Conservation (phyloP, 495 filamentous ascomycete genomes). For the Hypoxylon trugodes region DNA sequence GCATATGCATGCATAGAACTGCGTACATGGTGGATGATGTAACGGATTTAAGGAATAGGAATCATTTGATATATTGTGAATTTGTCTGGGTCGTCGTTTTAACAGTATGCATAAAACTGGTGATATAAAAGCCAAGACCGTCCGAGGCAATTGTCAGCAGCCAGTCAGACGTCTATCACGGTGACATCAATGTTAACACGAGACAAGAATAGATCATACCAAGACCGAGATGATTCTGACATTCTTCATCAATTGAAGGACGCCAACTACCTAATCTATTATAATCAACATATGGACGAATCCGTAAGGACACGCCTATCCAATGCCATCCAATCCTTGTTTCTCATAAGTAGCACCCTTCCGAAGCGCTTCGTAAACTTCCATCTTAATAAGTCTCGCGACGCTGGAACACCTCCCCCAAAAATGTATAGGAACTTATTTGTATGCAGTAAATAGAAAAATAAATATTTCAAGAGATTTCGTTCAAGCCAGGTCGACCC, state of each 20-base stretch:
- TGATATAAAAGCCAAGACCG: not conserved
- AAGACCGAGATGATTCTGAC: not conserved
- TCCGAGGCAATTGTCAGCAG: not conserved
- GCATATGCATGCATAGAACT: constrained; percentile 13
- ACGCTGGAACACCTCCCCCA: constrained; percentile 18
- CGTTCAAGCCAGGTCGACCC: not conserved
- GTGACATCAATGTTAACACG: not conserved
- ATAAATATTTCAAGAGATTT: too few species aligned
- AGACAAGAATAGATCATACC: not conserved
- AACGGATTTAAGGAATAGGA: too few species aligned
- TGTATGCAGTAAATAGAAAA: constrained; percentile 17
- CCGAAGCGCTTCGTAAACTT: constrained; percentile 32
- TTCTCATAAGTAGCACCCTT: constrained; percentile 31
- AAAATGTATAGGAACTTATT: constrained; percentile 7
- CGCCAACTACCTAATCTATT: constrained; percentile 28
- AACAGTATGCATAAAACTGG: too few species aligned
- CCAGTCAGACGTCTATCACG: not conserved
- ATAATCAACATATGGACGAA: constrained; percentile 15
- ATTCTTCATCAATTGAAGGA: constrained; percentile 14
- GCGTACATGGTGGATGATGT: too few species aligned
- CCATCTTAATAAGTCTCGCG: constrained; percentile 18
- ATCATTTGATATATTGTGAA: too few species aligned
- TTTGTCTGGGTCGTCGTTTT: too few species aligned
- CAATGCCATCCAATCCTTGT: constrained; percentile 9
- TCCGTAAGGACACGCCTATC: not conserved